Base-by-base conservation (phyloP, 2,329 filamentous ascomycete genomes). In the Didymella segeticola region DNA sequence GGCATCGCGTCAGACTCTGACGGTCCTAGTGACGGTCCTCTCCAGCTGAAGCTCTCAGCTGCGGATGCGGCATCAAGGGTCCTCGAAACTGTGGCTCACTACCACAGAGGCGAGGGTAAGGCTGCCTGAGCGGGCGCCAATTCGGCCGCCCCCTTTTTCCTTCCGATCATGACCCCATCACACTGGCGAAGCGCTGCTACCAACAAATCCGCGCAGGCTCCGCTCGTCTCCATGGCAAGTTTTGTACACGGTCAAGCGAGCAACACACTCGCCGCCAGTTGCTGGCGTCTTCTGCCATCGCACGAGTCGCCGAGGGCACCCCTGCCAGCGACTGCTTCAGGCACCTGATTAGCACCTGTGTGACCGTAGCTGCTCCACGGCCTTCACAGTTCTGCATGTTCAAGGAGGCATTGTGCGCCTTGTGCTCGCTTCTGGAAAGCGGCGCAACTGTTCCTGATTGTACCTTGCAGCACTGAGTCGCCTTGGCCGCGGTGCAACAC, bases 401-500 rank as follows among this genome's bases (percentile, higher is more conserved):
- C 68, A 66, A 73, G 67, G 69, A 54, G 69, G 63, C 54, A 56
- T 46, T 51, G 52, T 58, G 61, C 66, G 61, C 61, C 63, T 65
- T 66, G 54, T 55, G 57, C 62, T 61, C 60, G 64, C 60, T 66
- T 65, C 64, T 63, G 60, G 63, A 63, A 62, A 56, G 57, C 57
- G 61, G 64, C 63, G 60, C 61, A 61, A 37, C 56, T 38, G 53
- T 61, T 60, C 58, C 59, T 56, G 61, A 63, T 45, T 55, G 70
- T 73, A 69, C 71, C 72, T 73, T 72, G 71, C 72, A 73, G 70
- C 60, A 46, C 42, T 58, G 58, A 58, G 53, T 54, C 61, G 45
- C 53, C 57, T 60, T 61, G 61, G 63, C 57, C 50, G 46, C 60
- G 38, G 67, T 69, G 67, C 61, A 36, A 71, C 64, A 61, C 51